Base-by-base conservation (phyloP, 2,329 filamentous ascomycete species). In the Aspergillus novoparasiticus region DNA sequence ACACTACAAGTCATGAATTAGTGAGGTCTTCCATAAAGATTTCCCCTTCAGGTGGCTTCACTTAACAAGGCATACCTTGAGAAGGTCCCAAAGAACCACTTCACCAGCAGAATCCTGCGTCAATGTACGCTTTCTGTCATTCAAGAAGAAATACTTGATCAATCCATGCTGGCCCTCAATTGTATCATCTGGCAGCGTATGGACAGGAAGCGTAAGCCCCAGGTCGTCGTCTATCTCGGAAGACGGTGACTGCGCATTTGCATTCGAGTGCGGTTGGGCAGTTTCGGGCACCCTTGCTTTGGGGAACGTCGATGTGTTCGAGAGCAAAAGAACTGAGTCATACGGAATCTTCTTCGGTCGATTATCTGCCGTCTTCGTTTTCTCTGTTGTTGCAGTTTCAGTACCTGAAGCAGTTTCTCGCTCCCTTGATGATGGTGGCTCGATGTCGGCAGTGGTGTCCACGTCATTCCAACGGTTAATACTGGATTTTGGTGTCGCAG, bases 91-190 rank as follows among this genome's bases (percentile, higher is more conserved):
- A 67, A 99, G 81, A 54, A 97, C 82, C 3, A 98, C 94, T 73
- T 99, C 95, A 19, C 95, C 95, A 1, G 94, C 94, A 2, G 95
- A 97, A 77, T 99, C 95, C 58, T 97, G 82, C 0, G 95, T 99
- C 67, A 99, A 82, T 4, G 96, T 94, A 63, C 93, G 87, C 73
- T 92, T 90, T 68, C 94, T 87, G 75, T 99, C 94, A 76, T 96
- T 98, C 64, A 99, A 83, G 69, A 98, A 85, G 71, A 90, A 89
- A 76, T 97, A 92, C 78, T 98, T 99, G 65, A 98, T 93, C 59
- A 99, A 81, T 11, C 95, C 95, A 79, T 97, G 94, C 72, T 97
- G 94, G 1, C 95, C 95, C 78, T 97, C 93, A 55, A 99, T 95
- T 0, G 91, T 93, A 75, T 94, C 92, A 67, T 89, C 87, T 1